A percentile compares a stretch with the other conserved stretches of the same genome.
Conservation (phyloP, 2,329 filamentous ascomycete species). For the Fusarium robinianum region DNA sequence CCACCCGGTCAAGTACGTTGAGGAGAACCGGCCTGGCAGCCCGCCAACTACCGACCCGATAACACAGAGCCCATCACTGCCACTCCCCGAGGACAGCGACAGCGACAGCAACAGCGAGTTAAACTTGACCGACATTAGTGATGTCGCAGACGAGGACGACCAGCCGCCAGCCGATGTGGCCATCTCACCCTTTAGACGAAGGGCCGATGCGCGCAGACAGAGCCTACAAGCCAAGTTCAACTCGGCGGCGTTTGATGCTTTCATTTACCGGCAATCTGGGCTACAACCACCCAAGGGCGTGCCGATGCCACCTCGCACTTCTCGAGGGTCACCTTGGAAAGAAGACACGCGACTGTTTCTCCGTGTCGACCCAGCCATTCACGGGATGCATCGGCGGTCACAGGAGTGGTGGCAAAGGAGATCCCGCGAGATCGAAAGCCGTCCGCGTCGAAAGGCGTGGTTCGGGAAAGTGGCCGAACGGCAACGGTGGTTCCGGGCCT, state of each 20-base stretch:
- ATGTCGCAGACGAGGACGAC: constrained; percentile 7
- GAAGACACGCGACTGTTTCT: constrained; percentile 46
- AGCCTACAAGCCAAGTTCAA: constrained; percentile 23
- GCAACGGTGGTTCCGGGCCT: constrained; percentile 39
- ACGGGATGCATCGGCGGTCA: constrained; percentile 50
- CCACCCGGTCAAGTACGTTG: no score
- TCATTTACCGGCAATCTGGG: constrained; percentile 46
- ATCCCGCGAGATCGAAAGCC: constrained; percentile 52
- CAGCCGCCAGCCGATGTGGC: constrained; percentile 1
- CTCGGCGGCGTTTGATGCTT: constrained; percentile 43
- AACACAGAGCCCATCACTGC: no score
- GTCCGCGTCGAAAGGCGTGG: constrained; percentile 55
- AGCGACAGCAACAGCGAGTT: constrained; percentile 17
- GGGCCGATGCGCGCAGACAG: constrained; percentile 14
- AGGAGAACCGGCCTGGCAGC: no score
- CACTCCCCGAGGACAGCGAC: no score
- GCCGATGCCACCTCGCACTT: constrained; percentile 4
- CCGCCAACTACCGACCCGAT: no score
- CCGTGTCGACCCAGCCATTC: constrained; percentile 56
- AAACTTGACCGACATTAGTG: constrained; percentile 17
- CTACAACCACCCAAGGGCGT: constrained; percentile 33
- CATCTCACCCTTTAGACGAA: constrained; percentile 6
- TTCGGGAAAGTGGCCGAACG: constrained; percentile 52
- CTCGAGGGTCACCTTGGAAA: constrained; percentile 11
- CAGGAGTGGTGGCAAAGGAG: constrained; percentile 54